These are phyloP conservation scores for Meira nashicola DNA, from an alignment of 1,284 basidiomycete species.

Conservation along the genomic window DNA sequence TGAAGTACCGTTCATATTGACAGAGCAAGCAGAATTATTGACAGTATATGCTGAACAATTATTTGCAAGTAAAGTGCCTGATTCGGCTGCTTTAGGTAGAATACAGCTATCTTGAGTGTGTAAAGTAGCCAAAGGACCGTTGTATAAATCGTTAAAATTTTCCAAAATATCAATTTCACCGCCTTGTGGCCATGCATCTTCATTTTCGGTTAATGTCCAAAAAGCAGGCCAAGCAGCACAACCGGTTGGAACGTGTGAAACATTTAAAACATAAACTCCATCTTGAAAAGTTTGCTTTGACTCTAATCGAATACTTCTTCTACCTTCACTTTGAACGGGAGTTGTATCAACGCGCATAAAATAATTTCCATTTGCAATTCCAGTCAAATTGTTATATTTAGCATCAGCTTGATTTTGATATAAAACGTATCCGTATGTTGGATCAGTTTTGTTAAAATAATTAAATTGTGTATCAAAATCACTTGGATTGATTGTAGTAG, in stretches of 20 bases:
- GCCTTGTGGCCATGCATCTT: constrained; percentile 34
- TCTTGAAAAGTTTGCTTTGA: constrained; percentile 40
- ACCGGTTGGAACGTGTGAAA: constrained; percentile 41
- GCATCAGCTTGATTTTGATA: constrained; percentile 29
- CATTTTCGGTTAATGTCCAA: constrained; percentile 43
- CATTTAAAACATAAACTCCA: constrained; percentile 47
- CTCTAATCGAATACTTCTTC: constrained; percentile 39
- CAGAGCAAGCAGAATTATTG: constrained; percentile 36
- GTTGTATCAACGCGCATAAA: constrained; percentile 42
- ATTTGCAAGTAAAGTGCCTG: constrained; percentile 28
- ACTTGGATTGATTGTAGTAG: constrained; percentile 19
- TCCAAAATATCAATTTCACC: constrained; percentile 52
- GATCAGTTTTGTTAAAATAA: constrained; percentile 36
- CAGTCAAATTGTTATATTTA: constrained; percentile 35
- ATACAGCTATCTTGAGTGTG: constrained; percentile 37
- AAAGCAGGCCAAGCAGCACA: constrained; percentile 51
- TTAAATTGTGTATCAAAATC: constrained; percentile 38
- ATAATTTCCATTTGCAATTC: constrained; percentile 30
- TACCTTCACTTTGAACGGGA: constrained; percentile 22
- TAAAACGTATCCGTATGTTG: constrained; percentile 42
- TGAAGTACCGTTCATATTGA: constrained; percentile 37
- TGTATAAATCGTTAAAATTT: constrained; percentile 46
- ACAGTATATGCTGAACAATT: constrained; percentile 35
- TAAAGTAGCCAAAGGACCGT: constrained; percentile 28
- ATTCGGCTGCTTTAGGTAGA: constrained; percentile 20